Evolutionary conservation across 2,329 filamentous ascomycete genomes (phyloP).

Genomic region (Aspergillus transmontanensis): DNA sequence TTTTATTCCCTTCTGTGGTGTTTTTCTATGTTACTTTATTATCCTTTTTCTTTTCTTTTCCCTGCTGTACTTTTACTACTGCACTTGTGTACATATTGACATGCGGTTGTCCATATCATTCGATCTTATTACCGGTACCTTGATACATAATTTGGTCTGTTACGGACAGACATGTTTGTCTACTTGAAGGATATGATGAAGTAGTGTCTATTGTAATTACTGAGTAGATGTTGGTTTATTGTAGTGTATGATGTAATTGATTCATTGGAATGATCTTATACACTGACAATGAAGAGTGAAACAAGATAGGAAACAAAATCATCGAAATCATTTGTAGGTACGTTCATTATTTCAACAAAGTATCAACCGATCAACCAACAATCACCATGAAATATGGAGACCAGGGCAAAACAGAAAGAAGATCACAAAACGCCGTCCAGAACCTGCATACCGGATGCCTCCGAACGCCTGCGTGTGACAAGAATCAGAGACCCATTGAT

Average conservation of each 20-base stretch:
- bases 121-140: neutral
- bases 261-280: neutral
- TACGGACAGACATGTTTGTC: neutral
- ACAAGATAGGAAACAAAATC: neutral
- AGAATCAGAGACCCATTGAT: constrained; percentile 7
- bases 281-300: neutral
- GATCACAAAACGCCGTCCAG: constrained; percentile 17
- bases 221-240: neutral
- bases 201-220: too few species aligned
- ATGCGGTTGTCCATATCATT: neutral
- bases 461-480: constrained; percentile 19
- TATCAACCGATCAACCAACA: constrained; percentile 1
- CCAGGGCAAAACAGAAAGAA: neutral
- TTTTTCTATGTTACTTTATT: neutral
- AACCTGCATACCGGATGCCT: constrained; percentile 22
- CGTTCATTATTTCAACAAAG: constrained; percentile 3
- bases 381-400: neutral
- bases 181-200: neutral
- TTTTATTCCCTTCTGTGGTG: neutral
- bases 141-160: neutral
- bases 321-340: neutral
- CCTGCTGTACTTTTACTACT: neutral
- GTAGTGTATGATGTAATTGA: neutral
- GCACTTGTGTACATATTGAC: neutral
- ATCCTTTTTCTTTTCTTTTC: neutral